phyloP scores from a whole-genome alignment of 106 monocot genomes.

The Apostasia shenzhenica region DNA sequence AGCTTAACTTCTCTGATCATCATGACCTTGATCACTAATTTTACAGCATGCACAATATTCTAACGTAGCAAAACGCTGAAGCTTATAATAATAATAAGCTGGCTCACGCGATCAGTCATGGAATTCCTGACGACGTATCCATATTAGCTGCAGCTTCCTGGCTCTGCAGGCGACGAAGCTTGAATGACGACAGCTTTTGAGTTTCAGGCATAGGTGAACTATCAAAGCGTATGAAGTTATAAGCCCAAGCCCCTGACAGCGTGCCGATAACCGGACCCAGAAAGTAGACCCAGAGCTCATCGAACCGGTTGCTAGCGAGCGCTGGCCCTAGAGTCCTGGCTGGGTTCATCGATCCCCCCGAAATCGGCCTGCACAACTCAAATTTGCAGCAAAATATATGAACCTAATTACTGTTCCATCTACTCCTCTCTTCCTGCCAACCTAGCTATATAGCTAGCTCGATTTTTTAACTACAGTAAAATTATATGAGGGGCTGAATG shows the following conservation, averaged over 20 bases:
- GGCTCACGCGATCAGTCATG: too few relatives aligned
- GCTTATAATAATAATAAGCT: too few relatives aligned
- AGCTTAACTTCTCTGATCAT: too few relatives aligned
- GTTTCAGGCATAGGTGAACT: not conserved
- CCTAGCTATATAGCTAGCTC: slow-evolving; percentile 2
- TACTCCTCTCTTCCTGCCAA: not conserved
- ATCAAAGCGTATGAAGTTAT: slow-evolving; percentile 37
- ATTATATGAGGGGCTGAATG: not conserved
- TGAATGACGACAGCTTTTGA: slow-evolving; percentile 36
- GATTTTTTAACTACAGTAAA: not conserved
- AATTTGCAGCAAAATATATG: not conserved
- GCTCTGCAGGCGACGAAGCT: slow-evolving; percentile 41
- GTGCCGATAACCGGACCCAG: slow-evolving; percentile 53
- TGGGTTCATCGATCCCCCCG: slow-evolving; percentile 85
- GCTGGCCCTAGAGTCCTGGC: slow-evolving; percentile 65
- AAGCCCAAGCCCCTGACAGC: slow-evolving; percentile 37
- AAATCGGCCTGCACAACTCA: slow-evolving; percentile 51
- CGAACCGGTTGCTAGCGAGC: slow-evolving; percentile 43
- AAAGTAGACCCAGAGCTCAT: slow-evolving; percentile 57
- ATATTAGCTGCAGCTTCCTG: not conserved
- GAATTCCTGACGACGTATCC: too few relatives aligned
- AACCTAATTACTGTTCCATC: slow-evolving; percentile 3
- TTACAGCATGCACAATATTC: too few relatives aligned
- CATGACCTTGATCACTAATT: too few relatives aligned
- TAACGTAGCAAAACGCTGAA: too few relatives aligned